Base-by-base conservation (phyloP, 768 basidiomycete genomes). In the Scleroderma bovista region DNA sequence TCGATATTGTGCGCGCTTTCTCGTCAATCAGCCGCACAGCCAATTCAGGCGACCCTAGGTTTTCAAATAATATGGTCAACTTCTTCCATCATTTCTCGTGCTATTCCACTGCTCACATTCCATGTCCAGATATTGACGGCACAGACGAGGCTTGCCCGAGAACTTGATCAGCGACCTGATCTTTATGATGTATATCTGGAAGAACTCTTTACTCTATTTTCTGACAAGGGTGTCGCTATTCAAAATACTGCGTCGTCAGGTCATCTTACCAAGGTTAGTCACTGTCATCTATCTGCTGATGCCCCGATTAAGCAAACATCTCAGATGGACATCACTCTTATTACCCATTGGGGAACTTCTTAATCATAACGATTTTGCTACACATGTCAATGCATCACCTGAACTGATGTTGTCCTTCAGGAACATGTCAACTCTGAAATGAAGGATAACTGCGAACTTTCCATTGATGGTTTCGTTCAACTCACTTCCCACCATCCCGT, bases 331-430 rank as follows among this genome's bases (percentile, higher is more conserved):
- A 1, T 92, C 91, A 2, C 77, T 96, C 8, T 72, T 97, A 32
- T 80, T 96, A 20, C 91, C 94, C 2, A 91, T 99, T 50, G 93
- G 95, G 60, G 86, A 90, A 1, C n/a, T n/a, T n/a, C 76, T 99
- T 20, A 70, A 75, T 31, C 89, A 93, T 58, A 57, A 67, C 13
- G 81, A 84, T 51, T 88, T 87, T 65, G 74, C n/a, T n/a, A n/a
- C n/a, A n/a, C n/a, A n/a, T n/a, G n/a, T n/a, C n/a, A n/a, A n/a
- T n/a, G n/a, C n/a, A n/a, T n/a, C n/a, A n/a, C n/a, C n/a, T n/a
- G n/a, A n/a, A n/a, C n/a, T n/a, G n/a, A n/a, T n/a, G n/a, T n/a
- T n/a, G n/a, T n/a, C n/a, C n/a, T n/a, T n/a, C n/a, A n/a, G n/a
- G n/a, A n/a, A n/a, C n/a, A n/a, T n/a, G n/a, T n/a, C n/a, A n/a